Conservation (phyloP, 805 yeast species). For the Suhomyces sp. region DNA sequence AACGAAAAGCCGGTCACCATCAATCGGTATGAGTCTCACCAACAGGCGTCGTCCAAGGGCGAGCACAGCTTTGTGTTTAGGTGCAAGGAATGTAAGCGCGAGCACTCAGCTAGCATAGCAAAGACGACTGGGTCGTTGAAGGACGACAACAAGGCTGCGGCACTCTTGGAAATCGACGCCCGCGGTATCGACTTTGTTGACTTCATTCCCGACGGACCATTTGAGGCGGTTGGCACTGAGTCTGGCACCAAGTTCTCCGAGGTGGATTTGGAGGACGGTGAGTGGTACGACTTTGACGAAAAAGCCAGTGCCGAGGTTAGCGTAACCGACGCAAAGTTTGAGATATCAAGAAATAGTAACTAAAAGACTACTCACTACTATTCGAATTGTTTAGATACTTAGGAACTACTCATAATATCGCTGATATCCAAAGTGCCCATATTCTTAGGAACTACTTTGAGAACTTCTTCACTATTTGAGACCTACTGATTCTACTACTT, state of each 20-base stretch:
- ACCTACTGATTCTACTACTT: too few relatives aligned
- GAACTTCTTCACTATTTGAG: too few relatives aligned
- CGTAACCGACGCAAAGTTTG: slow-evolving; percentile 71
- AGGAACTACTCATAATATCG: too few relatives aligned
- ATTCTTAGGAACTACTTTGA: too few relatives aligned
- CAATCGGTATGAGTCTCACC: slow-evolving; percentile 63
- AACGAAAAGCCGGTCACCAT: slow-evolving; percentile 71
- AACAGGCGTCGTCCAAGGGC: slow-evolving; percentile 69
- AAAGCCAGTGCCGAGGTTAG: slow-evolving; percentile 76
- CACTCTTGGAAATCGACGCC: slow-evolving; percentile 69
- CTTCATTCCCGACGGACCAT: slow-evolving; percentile 66
- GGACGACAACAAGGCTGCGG: slow-evolving; percentile 43
- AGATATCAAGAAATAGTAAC: slow-evolving; percentile 28
- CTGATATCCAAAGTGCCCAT: too few relatives aligned
- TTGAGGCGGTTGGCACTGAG: slow-evolving; percentile 54
- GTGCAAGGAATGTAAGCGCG: slow-evolving; percentile 61
- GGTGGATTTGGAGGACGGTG: slow-evolving; percentile 72
- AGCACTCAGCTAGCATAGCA: slow-evolving; percentile 35
- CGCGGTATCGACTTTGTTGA: slow-evolving; percentile 77
- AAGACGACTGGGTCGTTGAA: slow-evolving; percentile 32
- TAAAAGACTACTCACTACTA: too few relatives aligned
- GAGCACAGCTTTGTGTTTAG: slow-evolving; percentile 79
- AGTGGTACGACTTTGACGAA: slow-evolving; percentile 96
- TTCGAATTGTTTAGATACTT: too few relatives aligned
- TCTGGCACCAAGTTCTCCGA: slow-evolving; percentile 53